phyloP scores from a whole-genome alignment of 2,329 filamentous ascomycete genomes.

The Penicillium sp. region DNA sequence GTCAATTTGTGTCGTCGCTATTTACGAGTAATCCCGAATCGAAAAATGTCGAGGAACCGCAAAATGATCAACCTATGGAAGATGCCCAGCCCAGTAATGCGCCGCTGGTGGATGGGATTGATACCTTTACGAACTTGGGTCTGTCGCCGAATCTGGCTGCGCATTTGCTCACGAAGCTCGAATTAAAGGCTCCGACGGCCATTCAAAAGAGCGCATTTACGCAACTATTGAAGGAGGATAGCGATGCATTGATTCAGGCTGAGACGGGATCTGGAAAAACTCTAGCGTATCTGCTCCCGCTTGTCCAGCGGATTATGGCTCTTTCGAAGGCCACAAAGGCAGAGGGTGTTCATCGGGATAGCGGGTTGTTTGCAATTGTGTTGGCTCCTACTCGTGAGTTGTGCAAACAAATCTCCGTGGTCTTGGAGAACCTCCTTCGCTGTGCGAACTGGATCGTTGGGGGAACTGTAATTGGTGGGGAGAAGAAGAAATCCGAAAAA shows the following conservation, averaged over 20 bases:
- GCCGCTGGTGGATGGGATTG: conserved; percentile 73
- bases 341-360: conserved; percentile 64
- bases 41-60: conserved; percentile 49
- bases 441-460: conserved; percentile 92
- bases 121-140: conserved; percentile 80
- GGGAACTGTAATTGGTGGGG: conserved; percentile 70
- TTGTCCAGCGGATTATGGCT: conserved; percentile 79
- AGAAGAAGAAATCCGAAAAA: conserved; percentile 78
- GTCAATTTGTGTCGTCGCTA: conserved; percentile 77
- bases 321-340: conserved; percentile 53
- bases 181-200: conserved; percentile 82
- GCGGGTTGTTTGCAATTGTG: conserved; percentile 89
- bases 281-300: conserved; percentile 85
- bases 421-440: conserved; percentile 77
- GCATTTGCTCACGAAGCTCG: conserved; percentile 77
- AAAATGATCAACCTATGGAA: conserved; percentile 41
- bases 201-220: conserved; percentile 88
- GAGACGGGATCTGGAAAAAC: conserved; percentile 98
- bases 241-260: conserved; percentile 91
- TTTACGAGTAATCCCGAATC: conserved; percentile 84
- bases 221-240: conserved; percentile 70
- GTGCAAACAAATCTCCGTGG: conserved; percentile 85
- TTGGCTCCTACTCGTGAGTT: conserved; percentile 88
- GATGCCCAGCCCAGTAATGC: conserved; percentile 73
- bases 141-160: conserved; percentile 73